Base-by-base conservation (phyloP, 2,329 filamentous ascomycete genomes). In the Colletotrichum echinochloae region DNA sequence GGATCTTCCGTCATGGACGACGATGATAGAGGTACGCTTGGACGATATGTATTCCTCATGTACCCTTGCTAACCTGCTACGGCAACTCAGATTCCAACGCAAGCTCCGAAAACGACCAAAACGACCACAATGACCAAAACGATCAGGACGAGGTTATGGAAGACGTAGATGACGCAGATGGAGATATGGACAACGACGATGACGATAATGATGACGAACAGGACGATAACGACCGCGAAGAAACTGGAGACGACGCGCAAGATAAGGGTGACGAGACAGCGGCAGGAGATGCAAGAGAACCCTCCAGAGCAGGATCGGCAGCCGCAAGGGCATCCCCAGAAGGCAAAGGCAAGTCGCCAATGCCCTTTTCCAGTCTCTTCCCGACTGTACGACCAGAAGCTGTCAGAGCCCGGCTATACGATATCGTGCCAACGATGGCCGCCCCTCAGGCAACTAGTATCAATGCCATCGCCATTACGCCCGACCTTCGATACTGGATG, bases 381-480 rank as follows among this genome's bases (percentile, higher is more conserved):
- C 73, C 73, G 5, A 85, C 83, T 60, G 86, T 94, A n/a, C 89
- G 93, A 0, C 86, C 91, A 14, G 94, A 97, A 77, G 92, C 90
- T n/a, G 83, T 97, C 60, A 91, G 87, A 1, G 95, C 96, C 18
- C 84, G 87, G 49, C 89, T 92, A 2, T 99, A 98, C 83, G 96
- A 99, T 79, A 97, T 99, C 71, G 92, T 97, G 1, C 96, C 96
- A 1, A 98, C 96, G 28, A 98, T 98, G 83, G 96, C 96, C 2
- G 96, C 96, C 3, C 96, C 96, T 1, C 95, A 98, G 79, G 93
- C 94, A 72, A 99, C 96, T 3, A 98, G 94, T 63, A 94, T 99
- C 81, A 99, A 99, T 78, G 92, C 94, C 12, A 89, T 99, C 69
- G 91, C 94, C 30, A 91, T 96, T 39, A 99, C 96, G 0, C 95